Percentiles rank a stretch among this genome's conserved stretches.
Evolutionary conservation across 2,329 filamentous ascomycete species (phyloP).

Genomic region (Apiospora sp.): DNA sequence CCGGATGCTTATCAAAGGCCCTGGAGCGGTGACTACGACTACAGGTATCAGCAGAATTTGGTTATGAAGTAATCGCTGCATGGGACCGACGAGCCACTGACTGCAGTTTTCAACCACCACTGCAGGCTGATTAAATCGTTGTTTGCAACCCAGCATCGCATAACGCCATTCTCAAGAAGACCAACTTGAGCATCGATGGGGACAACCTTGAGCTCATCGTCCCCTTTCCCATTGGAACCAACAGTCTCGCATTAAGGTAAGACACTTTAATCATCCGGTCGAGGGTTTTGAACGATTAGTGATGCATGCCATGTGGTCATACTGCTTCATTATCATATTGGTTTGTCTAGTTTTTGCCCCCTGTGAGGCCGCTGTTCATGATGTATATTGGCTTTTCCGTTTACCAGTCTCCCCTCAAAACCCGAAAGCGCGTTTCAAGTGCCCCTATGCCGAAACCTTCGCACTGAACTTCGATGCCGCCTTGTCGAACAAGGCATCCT

Average conservation of each 20-base stretch:
- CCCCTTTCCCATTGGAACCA: too few relatives aligned
- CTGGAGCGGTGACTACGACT: not conserved
- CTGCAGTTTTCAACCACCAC: not conserved
- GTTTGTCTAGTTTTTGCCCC: not conserved
- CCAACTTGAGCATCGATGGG: not conserved
- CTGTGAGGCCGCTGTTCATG: not conserved
- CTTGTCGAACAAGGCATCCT: slow-evolving; percentile 86
- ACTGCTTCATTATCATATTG: slow-evolving; percentile 14
- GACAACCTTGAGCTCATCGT: too few relatives aligned
- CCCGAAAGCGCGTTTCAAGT: not conserved
- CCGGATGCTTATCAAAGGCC: not conserved
- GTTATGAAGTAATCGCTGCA: not conserved
- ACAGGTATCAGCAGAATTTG: not conserved
- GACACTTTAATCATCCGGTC: not conserved
- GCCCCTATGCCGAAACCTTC: slow-evolving; percentile 71
- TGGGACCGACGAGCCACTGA: not conserved
- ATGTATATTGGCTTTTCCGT: not conserved
- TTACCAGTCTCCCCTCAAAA: not conserved
- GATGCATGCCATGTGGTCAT: slow-evolving; percentile 3
- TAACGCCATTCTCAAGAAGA: not conserved
- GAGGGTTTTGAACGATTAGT: not conserved
- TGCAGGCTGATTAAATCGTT: not conserved
- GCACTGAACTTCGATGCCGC: slow-evolving; percentile 87
- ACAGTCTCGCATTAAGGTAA: not conserved
- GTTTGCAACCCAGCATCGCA: not conserved